These are phyloP conservation scores for Vanrija sp. DNA, from an alignment of 1,284 basidiomycete species.

Conservation along the genomic window DNA sequence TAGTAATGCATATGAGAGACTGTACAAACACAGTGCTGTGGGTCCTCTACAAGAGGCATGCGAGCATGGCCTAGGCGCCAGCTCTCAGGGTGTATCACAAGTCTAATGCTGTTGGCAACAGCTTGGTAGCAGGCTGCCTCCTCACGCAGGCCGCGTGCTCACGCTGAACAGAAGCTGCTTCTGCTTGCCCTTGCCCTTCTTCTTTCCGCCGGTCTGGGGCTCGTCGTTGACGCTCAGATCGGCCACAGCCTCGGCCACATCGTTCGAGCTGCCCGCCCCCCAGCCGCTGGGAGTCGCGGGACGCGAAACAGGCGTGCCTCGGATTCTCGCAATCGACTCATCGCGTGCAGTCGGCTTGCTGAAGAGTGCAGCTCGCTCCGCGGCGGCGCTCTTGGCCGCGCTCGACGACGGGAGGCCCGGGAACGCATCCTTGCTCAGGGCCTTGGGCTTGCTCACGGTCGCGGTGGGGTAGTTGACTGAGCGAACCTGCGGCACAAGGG, in stretches of 20 bases:
- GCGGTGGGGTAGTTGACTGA: slow-evolving; percentile 37
- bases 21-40: no score
- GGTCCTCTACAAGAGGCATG: neutral
- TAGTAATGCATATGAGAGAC: neutral
- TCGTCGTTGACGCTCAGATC: slow-evolving; percentile 17
- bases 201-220: slow-evolving; percentile 30
- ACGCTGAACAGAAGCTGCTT: slow-evolving; percentile 75
- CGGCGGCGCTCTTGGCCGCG: slow-evolving; percentile 36
- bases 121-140: neutral
- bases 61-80: neutral
- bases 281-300: slow-evolving; percentile 28
- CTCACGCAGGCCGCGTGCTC: slow-evolving; percentile 35
- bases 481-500: slow-evolving; percentile 32
- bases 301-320: slow-evolving; percentile 56
- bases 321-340: slow-evolving; percentile 64
- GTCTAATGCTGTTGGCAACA: neutral
- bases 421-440: slow-evolving; percentile 57
- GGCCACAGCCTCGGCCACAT: slow-evolving; percentile 36
- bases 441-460: slow-evolving; percentile 41
- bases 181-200: slow-evolving; percentile 67
- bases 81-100: neutral
- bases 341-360: slow-evolving; percentile 60
- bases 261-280: slow-evolving; percentile 9
- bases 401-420: slow-evolving; percentile 55
- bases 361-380: slow-evolving; percentile 43